Conservation (phyloP, 495 filamentous ascomycete genomes). For the Cryomyces minteri region DNA sequence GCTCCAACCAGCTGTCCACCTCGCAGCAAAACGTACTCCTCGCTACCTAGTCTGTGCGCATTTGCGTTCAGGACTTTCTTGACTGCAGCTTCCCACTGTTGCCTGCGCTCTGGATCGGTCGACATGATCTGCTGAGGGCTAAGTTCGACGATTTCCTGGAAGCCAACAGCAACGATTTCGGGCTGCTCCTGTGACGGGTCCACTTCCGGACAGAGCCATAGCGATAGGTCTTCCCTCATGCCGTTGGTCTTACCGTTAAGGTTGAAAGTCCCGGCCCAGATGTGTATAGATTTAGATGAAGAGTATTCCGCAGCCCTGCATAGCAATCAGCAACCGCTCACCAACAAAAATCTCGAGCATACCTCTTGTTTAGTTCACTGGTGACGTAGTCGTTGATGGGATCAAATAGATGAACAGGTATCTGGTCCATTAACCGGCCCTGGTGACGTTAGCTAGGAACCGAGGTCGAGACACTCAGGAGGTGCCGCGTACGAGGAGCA, state of each 20-base stretch:
- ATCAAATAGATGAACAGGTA: conserved; percentile 72
- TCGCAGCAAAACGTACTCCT: conserved; percentile 75
- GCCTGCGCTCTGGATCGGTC: conserved; percentile 71
- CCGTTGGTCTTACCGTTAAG: conserved; percentile 71
- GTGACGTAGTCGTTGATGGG: conserved; percentile 82
- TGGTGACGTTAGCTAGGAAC: conserved; percentile 6
- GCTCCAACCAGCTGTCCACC: conserved; percentile 92
- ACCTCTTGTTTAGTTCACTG: conserved; percentile 47
- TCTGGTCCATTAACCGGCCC: conserved; percentile 67
- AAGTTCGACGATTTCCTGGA: conserved; percentile 94
- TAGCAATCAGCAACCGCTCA: not conserved
- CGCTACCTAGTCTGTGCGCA: conserved; percentile 36
- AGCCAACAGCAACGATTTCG: conserved; percentile 73
- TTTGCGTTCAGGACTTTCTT: conserved; percentile 54
- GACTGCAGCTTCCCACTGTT: conserved; percentile 73
- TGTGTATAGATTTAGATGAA: conserved; percentile 30
- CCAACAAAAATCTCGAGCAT: not conserved
- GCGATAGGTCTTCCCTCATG: conserved; percentile 56
- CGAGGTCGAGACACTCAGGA: not conserved
- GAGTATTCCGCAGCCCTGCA: conserved; percentile 23
- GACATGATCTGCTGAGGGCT: conserved; percentile 99
- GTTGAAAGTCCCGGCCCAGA: conserved; percentile 87
- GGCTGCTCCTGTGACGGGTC: conserved; percentile 36
- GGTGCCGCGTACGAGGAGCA: conserved; percentile 35
- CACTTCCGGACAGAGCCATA: conserved; percentile 56